Base-by-base conservation (phyloP, 495 filamentous ascomycete species). In the Tirmania nivea region DNA sequence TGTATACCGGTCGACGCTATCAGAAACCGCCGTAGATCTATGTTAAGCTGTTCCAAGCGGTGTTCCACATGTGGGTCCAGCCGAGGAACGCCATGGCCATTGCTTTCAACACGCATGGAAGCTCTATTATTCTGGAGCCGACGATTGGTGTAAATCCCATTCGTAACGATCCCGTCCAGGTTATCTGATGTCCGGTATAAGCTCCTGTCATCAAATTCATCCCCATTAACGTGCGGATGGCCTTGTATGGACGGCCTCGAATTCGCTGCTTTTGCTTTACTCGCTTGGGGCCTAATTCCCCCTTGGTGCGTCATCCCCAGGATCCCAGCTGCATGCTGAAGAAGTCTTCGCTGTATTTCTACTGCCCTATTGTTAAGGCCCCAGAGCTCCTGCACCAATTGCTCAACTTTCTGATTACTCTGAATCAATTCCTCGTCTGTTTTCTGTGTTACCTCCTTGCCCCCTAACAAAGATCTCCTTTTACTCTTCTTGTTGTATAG, bases 251-350 rank as follows among this genome's bases (percentile, higher is more conserved):
- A n/a, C 7, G n/a, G n/a, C 14, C 11, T 50, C 11, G 21, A 11
- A n/a, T 6, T 5, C 11, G 14, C 7, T 7, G 20, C 25, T 21
- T n/a, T 17, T 45, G 12, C 17, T 45, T 14, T 14, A 45, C 17
- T 19, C 12, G 5, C 14, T 16, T 50, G 12, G 14, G 16, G 49
- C 50, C 11, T 37, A 12, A 45, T 37, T 8, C 17, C 37, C 9
- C 76, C 75, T 57, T 80, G 79, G 62, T 95, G 86, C 14, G 85
- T 86, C 71, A 90, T 74, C 61, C 93, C 85, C 58, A 95, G 67
- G 34, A 96, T 82, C 36, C 82, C 90, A 34, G 90, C 86, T 0
- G 86, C 94, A 65, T 97, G 90, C 62, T 87, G 77, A n/a, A 95
- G 66, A 53, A 95, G 66, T 47, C 77, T 72, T 55, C 69, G 75